Conservation (phyloP, 1,139 yeast genomes). For the Pichia sorboxylosa region DNA sequence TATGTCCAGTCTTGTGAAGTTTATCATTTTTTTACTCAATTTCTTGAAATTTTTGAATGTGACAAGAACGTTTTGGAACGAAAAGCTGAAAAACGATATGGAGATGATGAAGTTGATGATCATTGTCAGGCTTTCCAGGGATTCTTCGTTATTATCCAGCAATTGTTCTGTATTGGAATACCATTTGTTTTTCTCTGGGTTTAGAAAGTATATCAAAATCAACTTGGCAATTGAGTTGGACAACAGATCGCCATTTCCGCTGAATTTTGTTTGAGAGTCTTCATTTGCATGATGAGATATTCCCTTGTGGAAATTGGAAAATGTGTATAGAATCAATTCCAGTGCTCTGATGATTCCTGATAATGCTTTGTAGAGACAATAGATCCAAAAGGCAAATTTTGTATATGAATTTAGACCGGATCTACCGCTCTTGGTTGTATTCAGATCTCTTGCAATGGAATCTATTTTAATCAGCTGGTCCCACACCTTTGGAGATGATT, state of each 20-base stretch:
- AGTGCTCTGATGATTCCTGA: conserved; percentile 18
- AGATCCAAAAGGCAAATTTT: conserved; percentile 34
- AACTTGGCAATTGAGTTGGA: conserved; percentile 55
- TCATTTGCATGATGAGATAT: conserved; percentile 5
- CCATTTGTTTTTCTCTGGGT: no score
- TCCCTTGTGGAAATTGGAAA: no score
- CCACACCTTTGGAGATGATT: conserved; percentile 1
- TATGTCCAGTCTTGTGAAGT: conserved; percentile 6
- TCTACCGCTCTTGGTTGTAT: not conserved
- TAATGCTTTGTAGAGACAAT: conserved; percentile 53
- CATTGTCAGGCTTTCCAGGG: conserved; percentile 44
- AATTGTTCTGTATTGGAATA: conserved; percentile 17
- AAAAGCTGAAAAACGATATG: conserved; percentile 53
- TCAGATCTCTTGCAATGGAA: conserved; percentile 6
- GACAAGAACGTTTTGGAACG: conserved; percentile 49
- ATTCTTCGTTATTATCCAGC: conserved; percentile 25
- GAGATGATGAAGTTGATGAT: conserved; percentile 56
- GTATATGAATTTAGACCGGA: conserved; percentile 1
- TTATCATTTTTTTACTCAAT: conserved; percentile 18
- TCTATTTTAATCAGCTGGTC: conserved; percentile 5
- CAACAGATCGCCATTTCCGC: conserved; percentile 39
- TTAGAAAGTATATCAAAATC: conserved; percentile 9
- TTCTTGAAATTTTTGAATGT: conserved; percentile 31
- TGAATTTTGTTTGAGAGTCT: conserved; percentile 9
- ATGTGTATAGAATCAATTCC: conserved; percentile 3